These are phyloP conservation scores for Yamadazyma kitorensis DNA, from an alignment of 805 yeast genomes.

Conservation along the genomic window DNA sequence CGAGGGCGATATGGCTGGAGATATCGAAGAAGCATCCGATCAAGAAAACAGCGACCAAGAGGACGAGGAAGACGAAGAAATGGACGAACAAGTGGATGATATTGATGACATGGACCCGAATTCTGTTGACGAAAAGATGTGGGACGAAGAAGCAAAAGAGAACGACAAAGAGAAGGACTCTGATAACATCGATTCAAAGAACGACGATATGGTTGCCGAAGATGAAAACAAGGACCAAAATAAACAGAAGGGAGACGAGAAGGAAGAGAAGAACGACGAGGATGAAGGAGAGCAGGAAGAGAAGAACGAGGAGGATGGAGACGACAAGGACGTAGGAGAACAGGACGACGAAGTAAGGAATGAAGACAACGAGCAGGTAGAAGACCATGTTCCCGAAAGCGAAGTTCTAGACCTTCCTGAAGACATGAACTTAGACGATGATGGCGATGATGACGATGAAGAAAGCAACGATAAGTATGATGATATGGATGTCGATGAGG, in stretches of 20 bases:
- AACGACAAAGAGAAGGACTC: constrained; percentile 79
- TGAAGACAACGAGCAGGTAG: constrained; percentile 67
- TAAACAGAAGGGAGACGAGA: constrained; percentile 34
- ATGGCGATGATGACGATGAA: constrained; percentile 52
- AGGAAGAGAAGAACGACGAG: constrained; percentile 37
- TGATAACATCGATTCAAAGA: constrained; percentile 58
- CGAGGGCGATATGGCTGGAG: constrained; percentile 97
- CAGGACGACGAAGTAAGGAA: constrained; percentile 76
- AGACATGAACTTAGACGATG: constrained; percentile 85
- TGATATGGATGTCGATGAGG: constrained; percentile 30
- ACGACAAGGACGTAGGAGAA: constrained; percentile 74
- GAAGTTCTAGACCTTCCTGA: constrained; percentile 92
- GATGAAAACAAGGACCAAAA: constrained; percentile 38
- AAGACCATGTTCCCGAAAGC: constrained; percentile 72
- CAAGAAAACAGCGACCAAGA: constrained; percentile 60
- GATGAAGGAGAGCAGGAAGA: constrained; percentile 47
- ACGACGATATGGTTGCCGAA: constrained; percentile 51
- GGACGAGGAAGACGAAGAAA: constrained; percentile 52
- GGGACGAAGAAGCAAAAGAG: constrained; percentile 89
- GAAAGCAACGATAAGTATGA: constrained; percentile 29
- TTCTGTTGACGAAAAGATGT: constrained; percentile 95
- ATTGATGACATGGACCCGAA: constrained; percentile 89
- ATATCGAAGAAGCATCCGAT: constrained; percentile 73
- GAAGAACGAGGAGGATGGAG: constrained; percentile 50
- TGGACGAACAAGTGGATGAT: constrained; percentile 88